Evolutionary conservation across 1,284 basidiomycete species (phyloP).

Genomic region (Apiotrichum gracile): DNA sequence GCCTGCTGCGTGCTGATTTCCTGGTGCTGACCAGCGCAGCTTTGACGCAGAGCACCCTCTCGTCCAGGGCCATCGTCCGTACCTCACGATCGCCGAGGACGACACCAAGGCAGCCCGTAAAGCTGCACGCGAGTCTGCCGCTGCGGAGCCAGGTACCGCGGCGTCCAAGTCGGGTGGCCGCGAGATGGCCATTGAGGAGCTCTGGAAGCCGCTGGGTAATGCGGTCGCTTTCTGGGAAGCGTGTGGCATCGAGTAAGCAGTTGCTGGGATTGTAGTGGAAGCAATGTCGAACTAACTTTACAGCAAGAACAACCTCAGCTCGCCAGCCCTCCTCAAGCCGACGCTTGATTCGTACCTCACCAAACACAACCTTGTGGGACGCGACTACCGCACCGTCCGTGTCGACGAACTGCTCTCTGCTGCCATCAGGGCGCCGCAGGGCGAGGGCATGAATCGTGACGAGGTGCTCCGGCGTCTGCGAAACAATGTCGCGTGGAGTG

Average conservation of each 20-base stretch:
- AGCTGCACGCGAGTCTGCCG: conserved; percentile 48
- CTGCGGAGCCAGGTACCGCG: conserved; percentile 41
- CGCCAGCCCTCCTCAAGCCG: conserved; percentile 47
- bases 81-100: conserved; percentile 60
- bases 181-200: conserved; percentile 53
- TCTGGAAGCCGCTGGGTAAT: conserved; percentile 65
- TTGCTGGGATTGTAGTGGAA: conserved; percentile 21
- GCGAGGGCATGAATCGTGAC: conserved; percentile 64
- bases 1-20: conserved; percentile 8
- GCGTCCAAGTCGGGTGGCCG: conserved; percentile 23
- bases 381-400: conserved; percentile 64
- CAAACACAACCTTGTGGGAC: conserved; percentile 60
- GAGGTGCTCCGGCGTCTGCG: conserved; percentile 53
- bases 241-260: conserved; percentile 54
- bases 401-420: conserved; percentile 56
- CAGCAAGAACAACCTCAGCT: conserved; percentile 28
- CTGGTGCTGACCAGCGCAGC: too few species aligned
- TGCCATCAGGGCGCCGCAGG: conserved; percentile 48
- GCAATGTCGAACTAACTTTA: neutral
- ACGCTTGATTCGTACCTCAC: conserved; percentile 61
- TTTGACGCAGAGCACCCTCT: conserved; percentile 60
- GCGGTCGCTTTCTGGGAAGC: conserved; percentile 59
- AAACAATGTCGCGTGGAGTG: conserved; percentile 29
- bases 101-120: conserved; percentile 48
- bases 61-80: conserved; percentile 53